These are phyloP conservation scores for Leccinum uliginosum DNA, from an alignment of 768 basidiomycete genomes.

Conservation along the genomic window DNA sequence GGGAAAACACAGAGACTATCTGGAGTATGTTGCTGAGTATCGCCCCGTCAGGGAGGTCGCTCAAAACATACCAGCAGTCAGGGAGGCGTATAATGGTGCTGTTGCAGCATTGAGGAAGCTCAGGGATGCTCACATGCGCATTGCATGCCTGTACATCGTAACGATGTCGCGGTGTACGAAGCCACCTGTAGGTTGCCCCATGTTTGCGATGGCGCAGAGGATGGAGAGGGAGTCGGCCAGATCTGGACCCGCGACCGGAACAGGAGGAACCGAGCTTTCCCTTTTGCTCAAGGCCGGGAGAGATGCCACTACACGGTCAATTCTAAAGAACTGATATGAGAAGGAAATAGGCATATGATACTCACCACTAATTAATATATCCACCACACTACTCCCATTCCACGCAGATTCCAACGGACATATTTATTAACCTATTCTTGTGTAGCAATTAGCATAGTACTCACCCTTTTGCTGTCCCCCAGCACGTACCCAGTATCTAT, in stretches of 20 bases:
- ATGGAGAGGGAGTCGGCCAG: slow-evolving; percentile 40
- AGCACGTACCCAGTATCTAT: slow-evolving; percentile 9
- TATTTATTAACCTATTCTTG: slow-evolving; percentile 27
- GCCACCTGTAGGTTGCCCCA: slow-evolving; percentile 45
- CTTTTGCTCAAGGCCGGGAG: slow-evolving; percentile 83
- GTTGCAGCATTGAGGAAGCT: slow-evolving; percentile 77
- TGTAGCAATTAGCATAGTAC: slow-evolving; percentile 26
- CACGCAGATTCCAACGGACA: not conserved
- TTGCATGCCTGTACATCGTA: slow-evolving; percentile 85
- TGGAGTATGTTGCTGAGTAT: slow-evolving; percentile 57
- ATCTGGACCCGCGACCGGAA: slow-evolving; percentile 65
- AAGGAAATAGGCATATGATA: not conserved
- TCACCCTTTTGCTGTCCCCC: slow-evolving; percentile 13
- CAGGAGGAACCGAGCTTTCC: slow-evolving; percentile 85
- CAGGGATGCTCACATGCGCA: slow-evolving; percentile 83
- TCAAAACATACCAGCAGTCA: slow-evolving; percentile 50
- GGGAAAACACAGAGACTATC: slow-evolving; percentile 81
- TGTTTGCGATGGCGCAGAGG: slow-evolving; percentile 50
- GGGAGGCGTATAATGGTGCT: slow-evolving; percentile 74
- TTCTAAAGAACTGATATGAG: slow-evolving; percentile 35
- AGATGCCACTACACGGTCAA: slow-evolving; percentile 74
- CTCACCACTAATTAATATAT: slow-evolving; percentile 13
- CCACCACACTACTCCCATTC: not conserved
- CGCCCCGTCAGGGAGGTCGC: slow-evolving; percentile 64
- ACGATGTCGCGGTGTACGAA: slow-evolving; percentile 69